phyloP scores from a whole-genome alignment of 116 monocot species.

The Papilionanthe hybrid region DNA sequence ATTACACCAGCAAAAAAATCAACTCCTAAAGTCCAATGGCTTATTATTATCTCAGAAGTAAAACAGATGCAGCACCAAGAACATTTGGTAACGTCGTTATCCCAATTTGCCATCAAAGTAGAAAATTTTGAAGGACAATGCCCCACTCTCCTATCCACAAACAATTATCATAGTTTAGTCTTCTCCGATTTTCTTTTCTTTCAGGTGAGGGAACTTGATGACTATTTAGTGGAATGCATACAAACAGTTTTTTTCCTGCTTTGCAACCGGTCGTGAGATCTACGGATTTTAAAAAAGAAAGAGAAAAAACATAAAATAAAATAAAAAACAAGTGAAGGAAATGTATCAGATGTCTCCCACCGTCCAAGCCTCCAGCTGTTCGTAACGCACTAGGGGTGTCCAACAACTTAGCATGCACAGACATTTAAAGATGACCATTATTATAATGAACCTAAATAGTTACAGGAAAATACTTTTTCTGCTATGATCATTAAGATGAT shows the following conservation, averaged over 20 bases:
- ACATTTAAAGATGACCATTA: not conserved
- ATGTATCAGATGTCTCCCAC: not conserved
- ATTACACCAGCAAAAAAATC: not conserved
- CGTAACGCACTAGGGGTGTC: not conserved
- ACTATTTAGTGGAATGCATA: not conserved
- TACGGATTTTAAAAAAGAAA: not conserved
- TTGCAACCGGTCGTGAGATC: not conserved
- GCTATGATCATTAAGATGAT: not conserved
- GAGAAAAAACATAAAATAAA: not conserved
- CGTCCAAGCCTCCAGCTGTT: not conserved
- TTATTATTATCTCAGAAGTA: not conserved
- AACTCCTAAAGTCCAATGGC: not conserved
- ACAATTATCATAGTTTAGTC: not conserved
- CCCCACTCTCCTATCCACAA: not conserved
- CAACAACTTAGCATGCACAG: not conserved
- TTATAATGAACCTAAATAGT: not conserved
- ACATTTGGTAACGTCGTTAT: not conserved
- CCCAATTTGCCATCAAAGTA: not conserved
- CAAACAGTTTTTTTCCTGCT: not conserved
- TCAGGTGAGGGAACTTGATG: not conserved
- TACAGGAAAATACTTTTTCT: not conserved
- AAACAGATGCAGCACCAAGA: not conserved
- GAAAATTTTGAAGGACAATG: not conserved
- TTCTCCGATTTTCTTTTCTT: not conserved
- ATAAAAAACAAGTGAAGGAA: not conserved